These are phyloP conservation scores for Chlorokybus atmophyticus DNA, from an alignment of 139 green algal genomes.

Conservation along the genomic window DNA sequence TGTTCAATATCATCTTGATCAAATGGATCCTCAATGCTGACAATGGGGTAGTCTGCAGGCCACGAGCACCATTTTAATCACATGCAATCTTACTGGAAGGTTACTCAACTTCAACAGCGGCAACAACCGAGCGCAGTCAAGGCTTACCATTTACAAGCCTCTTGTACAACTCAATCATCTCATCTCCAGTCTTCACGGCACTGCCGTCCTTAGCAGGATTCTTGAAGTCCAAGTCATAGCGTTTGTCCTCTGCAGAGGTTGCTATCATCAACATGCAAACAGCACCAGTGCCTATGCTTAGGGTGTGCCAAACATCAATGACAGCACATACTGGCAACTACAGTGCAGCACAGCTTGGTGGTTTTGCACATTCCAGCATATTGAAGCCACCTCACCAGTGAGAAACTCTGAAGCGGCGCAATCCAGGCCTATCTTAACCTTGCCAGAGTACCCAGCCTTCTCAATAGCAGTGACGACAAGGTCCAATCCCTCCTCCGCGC, in stretches of 20 bases:
- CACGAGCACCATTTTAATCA: too few species aligned
- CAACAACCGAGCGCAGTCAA: background rate
- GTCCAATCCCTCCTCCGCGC: conserved; percentile 85
- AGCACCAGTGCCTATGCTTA: too few species aligned
- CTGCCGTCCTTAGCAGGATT: conserved; percentile 64
- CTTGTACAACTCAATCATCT: conserved; percentile 85
- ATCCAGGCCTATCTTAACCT: conserved; percentile 99
- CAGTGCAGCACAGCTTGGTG: too few species aligned
- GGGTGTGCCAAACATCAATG: too few species aligned
- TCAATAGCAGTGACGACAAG: conserved; percentile 86
- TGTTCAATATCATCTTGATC: conserved; percentile 96
- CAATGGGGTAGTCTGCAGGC: conserved; percentile 71
- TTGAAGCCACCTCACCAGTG: conserved; percentile 28
- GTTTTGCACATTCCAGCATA: too few species aligned
- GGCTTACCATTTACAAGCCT: conserved; percentile 2
- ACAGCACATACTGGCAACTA: too few species aligned
- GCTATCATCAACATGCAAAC: too few species aligned
- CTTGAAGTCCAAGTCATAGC: conserved; percentile 99
- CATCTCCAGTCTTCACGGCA: conserved; percentile 61
- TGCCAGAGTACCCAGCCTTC: conserved; percentile 78
- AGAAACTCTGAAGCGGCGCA: conserved; percentile 92
- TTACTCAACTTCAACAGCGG: background rate
- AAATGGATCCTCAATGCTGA: conserved; percentile 98
- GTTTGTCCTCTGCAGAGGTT: conserved; percentile 43
- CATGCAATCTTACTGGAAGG: background rate